Conservation (phyloP, 768 basidiomycete genomes). For the Mycena chlorophos region DNA sequence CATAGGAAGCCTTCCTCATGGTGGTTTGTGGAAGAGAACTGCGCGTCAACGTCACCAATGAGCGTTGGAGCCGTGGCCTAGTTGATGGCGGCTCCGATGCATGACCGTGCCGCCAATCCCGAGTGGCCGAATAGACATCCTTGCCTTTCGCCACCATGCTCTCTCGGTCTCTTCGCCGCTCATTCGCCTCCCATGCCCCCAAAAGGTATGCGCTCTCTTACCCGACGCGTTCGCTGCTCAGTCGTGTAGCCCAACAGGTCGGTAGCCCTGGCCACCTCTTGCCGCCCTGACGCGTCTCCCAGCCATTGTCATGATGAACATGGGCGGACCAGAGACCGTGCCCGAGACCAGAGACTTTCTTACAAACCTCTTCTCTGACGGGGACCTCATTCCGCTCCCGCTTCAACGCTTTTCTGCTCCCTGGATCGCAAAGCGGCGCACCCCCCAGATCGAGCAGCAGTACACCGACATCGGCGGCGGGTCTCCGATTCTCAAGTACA, state of each 20-base stretch:
- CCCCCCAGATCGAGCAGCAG: constrained; percentile 92
- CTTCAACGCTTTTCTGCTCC: constrained; percentile 89
- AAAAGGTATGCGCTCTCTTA: constrained; percentile 42
- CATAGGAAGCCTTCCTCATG: constrained; percentile 1
- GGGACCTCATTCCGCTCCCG: constrained; percentile 93
- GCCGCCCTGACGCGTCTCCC: constrained; percentile 16
- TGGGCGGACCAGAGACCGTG: constrained; percentile 96
- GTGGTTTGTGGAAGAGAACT: not conserved
- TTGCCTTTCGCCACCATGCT: constrained; percentile 10
- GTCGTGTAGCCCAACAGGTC: constrained; percentile 61
- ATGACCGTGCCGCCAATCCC: not conserved
- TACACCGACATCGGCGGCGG: constrained; percentile 95
- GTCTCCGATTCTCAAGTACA: constrained; percentile 92
- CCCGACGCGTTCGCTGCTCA: constrained; percentile 19
- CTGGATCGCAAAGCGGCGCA: constrained; percentile 82
- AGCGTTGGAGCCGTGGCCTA: too few species aligned
- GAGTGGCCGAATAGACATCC: not conserved
- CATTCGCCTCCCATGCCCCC: constrained; percentile 44
- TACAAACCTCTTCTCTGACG: constrained; percentile 86
- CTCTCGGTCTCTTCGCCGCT: constrained; percentile 36
- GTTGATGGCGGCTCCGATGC: too few species aligned
- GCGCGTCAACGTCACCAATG: too few species aligned
- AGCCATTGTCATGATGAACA: constrained; percentile 97
- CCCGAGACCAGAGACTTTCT: constrained; percentile 92
- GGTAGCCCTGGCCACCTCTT: constrained; percentile 7